Evolutionary conservation across 2,329 filamentous ascomycete species (phyloP), one percentile per base, ranked within the genome.

Genomic region (Penicillium sp.): DNA sequence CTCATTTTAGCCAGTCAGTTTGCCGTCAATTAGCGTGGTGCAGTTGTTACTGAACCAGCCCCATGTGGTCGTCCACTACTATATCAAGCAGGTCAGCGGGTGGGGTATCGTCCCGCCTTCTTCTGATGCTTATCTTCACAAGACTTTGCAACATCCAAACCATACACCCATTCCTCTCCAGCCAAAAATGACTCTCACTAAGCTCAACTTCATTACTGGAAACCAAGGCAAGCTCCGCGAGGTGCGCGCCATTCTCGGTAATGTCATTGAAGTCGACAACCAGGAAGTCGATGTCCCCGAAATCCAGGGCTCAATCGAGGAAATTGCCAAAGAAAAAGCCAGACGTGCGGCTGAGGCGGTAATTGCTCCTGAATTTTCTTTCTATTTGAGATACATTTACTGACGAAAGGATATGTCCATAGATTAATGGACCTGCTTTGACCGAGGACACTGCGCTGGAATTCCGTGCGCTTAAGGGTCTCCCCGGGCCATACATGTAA

Each of bases 381-480:
- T n/a, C 10, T 4, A 16, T 5, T n/a, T 41, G 4, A n/a, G 40
- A 4, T 32, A 43, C 2, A 55, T 29, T 26, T 54, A 40, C 49
- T 57, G 39, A 50, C 34, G 34, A 42, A 14, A 19, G 9, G 46
- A 30, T 23, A 5, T 5, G 23, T 34, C 9, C 19, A 18, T 50
- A 95, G 91, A 76, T 94, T 44, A 79, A 88, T 66, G 91, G 91
- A 0, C 92, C 95, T 3, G 94, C 97, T 8, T 80, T 99, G 36
- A 93, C 96, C 10, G 94, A 99, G 76, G 94, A 99, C 74, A 99
- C 94, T 14, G 91, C 91, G 63, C 81, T 99, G 45, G 95, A 91
- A 78, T 99, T 97, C 71, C 87, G 89, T 69, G 92, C 93, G 18
- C 82, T 97, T 57, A 85, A 89, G 55, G 92, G 91, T n/a, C 81